These are phyloP conservation scores for Rhizophagus prolifer DNA, from an alignment of 192 early-diverging fungal genomes.

Conservation along the genomic window DNA sequence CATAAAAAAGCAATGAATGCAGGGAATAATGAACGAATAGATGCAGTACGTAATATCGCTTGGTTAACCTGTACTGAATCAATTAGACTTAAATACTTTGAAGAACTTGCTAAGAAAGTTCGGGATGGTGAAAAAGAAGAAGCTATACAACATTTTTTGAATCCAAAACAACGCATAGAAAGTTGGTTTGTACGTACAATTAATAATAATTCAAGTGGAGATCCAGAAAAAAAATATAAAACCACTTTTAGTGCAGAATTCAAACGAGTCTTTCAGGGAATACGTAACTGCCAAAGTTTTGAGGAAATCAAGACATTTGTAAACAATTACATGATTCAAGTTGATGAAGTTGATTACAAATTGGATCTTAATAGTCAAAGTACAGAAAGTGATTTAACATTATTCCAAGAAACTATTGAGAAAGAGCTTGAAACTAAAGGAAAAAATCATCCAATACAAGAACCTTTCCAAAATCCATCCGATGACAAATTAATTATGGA, in stretches of 20 bases:
- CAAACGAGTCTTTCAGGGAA: background rate
- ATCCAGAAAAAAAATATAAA: conserved; percentile 9
- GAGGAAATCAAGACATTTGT: conserved; percentile 24
- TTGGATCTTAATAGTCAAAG: background rate
- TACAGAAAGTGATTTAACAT: background rate
- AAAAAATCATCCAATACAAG: background rate
- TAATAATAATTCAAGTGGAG: background rate
- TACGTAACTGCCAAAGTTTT: conserved; percentile 5
- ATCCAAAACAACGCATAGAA: background rate
- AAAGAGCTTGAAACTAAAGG: conserved; percentile 11
- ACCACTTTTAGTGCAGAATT: conserved; percentile 14
- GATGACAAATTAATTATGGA: conserved; percentile 20
- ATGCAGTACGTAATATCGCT: background rate
- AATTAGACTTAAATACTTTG: conserved; percentile 23
- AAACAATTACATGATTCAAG: conserved; percentile 22
- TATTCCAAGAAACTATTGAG: background rate
- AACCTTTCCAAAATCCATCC: conserved; percentile 8
- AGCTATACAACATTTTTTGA: background rate
- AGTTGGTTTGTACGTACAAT: conserved; percentile 6
- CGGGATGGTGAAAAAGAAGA: background rate
- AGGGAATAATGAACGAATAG: background rate
- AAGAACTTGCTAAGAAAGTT: conserved; percentile 11
- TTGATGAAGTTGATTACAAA: conserved; percentile 10
- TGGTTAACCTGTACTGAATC: background rate
- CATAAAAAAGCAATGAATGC: conserved; percentile 20